phyloP scores from a whole-genome alignment of 352 stramenopile species.

The Globisporangium solare region DNA sequence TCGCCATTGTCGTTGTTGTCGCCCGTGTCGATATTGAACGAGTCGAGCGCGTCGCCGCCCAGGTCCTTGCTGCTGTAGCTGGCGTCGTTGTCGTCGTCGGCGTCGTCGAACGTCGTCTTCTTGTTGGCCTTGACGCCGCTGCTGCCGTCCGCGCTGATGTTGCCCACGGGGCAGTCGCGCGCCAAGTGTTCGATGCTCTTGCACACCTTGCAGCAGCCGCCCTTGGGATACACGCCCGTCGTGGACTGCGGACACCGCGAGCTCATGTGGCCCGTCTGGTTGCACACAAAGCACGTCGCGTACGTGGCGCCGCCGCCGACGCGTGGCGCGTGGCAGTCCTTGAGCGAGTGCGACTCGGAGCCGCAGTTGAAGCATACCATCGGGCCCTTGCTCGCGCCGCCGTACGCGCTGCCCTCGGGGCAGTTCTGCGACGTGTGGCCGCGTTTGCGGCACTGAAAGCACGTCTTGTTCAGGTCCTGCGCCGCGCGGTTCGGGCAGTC shows the following conservation, averaged over 20 bases:
- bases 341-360: conserved; percentile 54
- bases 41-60: conserved; percentile 14
- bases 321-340: conserved; percentile 62
- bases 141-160: conserved; percentile 59
- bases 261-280: conserved; percentile 82
- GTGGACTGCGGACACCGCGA: conserved; percentile 82
- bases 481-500: conserved; percentile 64
- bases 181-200: conserved; percentile 81
- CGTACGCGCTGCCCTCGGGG: conserved; percentile 31
- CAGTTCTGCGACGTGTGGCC: conserved; percentile 84
- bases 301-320: conserved; percentile 62
- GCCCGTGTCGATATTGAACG: conserved; percentile 22
- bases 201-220: conserved; percentile 87
- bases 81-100: conserved; percentile 38
- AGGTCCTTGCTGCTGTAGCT: conserved; percentile 4
- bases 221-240: conserved; percentile 86
- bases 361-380: conserved; percentile 89
- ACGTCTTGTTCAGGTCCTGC: conserved; percentile 73
- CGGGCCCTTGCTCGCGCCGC: conserved; percentile 18
- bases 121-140: conserved; percentile 62
- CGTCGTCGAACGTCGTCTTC: conserved; percentile 68
- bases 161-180: conserved; percentile 71
- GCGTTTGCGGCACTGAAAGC: conserved; percentile 78
- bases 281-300: conserved; percentile 87
- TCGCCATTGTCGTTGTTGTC: conserved; percentile 29